Base-by-base conservation (phyloP, 371 early-diverging fungal genomes). In the Dinochytrium kinnereticum region DNA sequence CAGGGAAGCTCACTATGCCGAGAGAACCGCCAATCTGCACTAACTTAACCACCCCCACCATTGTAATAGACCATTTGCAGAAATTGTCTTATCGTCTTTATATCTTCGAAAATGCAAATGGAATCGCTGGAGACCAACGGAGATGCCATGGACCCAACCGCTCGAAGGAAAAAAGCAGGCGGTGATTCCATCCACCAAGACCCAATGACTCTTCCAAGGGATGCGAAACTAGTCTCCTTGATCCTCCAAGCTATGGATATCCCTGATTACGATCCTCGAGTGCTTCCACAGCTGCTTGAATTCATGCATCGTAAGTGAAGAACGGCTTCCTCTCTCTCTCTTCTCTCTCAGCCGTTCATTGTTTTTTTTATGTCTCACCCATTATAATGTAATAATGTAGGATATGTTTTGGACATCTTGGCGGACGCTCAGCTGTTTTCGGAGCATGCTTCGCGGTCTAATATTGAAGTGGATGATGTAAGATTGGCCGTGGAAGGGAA, bases 231-330 rank as follows among this genome's bases (percentile, higher is more conserved):
- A 30, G 91, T 99, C 69, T 93, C 96, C 1, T 83, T 99, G 66
- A 90, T 99, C 37, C 82, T 99, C 40, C 91, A 95, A 76, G 92
- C 96, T 1, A 87, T 94, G 34, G 98, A 95, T 13, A 92, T 99
- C 24, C 92, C 95, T 67, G 98, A 98, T 70, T 97, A 94, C 79
- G 98, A 98, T 77, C 98, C 98, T 13, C 92, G 94, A 81, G 99
- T 99, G 7, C 92, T 98, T 49, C 93, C 94, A 68, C 98, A 98
- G 82, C 84, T 99, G 59, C 85, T 98, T 21, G 99, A 99, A 86
- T 97, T 98, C 80, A 75, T 79, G 68, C 80, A 78, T 75, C 71
- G 82, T 77, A 64, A 67, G 75, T 65, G 34, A 1, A 34, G 21
- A 55, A 59, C 49, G 21, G 21, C 21, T 44, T 21, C n/a, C 44